Base-by-base conservation (phyloP, 805 yeast species). In the Myxozyma vanderwaltii region DNA sequence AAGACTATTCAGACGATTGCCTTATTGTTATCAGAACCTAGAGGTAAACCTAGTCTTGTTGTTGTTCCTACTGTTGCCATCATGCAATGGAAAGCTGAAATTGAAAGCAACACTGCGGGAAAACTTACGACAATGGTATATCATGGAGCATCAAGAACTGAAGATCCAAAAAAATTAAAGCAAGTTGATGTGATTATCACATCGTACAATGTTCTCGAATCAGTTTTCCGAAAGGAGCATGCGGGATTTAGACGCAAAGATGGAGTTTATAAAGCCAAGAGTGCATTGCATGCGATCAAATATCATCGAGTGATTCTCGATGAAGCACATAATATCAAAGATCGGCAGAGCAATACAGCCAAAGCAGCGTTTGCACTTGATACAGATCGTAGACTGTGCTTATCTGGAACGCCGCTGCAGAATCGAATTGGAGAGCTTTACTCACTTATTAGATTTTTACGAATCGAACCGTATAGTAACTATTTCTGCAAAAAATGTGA, bases 41-140 rank as follows among this genome's bases (percentile, higher is more conserved):
- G 69, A 23, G 85, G 84, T 65, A 76, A 82, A 10, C 97, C 97
- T 8, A 89, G 86, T 65, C 75, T 94, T 61, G 98, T 94, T 4
- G 88, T 94, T 19, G 98, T 97, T 0, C 99, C 99, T 0, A 92
- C 99, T 0, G 99, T 94, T n/a, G 98, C 98, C 0, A 76, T 94
- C 47, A 89, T 94, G 88, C 99, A 94, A 72, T 94, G 99, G 99
- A 88, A 86, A 69, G 84, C 86, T 68, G 99, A 94, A 74, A 94
- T 94, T 53, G 89, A 85, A 61, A 82, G 81, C 51, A 97, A 94
- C 71, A 86, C 98, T 0, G 83, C 82, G 35, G 89, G 86, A 6
- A 76, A 77, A 21, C 75, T 94, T 64, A 83, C 79, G 59, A 89
- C 86, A 4, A 82, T 83, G 17, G 74, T 92, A 1, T 94, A 80